phyloP scores from a whole-genome alignment of 371 early-diverging fungal genomes.

The Lichtheimia ornata region DNA sequence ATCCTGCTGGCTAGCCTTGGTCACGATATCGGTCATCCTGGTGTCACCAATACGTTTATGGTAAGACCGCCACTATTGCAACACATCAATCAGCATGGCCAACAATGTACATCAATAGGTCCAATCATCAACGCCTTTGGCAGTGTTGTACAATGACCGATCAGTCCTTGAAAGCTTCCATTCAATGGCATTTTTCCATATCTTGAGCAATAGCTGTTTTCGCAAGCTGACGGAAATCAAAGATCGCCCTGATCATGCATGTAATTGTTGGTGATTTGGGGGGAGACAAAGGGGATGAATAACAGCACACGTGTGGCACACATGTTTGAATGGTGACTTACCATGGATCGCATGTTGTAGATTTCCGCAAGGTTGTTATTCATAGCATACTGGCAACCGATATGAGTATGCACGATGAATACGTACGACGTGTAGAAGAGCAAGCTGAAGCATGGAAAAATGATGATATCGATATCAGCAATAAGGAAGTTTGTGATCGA shows the following conservation, averaged over 20 bases:
- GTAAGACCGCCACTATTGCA: slow-evolving; percentile 22
- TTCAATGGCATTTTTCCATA: slow-evolving; percentile 80
- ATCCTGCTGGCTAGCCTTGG: slow-evolving; percentile 78
- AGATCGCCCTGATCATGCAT: slow-evolving; percentile 26
- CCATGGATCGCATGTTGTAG: slow-evolving; percentile 19
- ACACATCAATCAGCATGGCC: background rate
- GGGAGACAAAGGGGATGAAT: background rate
- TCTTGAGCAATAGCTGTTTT: slow-evolving; percentile 69
- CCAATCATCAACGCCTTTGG: slow-evolving; percentile 77
- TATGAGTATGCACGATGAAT: slow-evolving; percentile 83
- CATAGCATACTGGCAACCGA: slow-evolving; percentile 83
- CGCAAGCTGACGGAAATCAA: slow-evolving; percentile 48
- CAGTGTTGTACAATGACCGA: slow-evolving; percentile 90
- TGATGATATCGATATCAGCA: slow-evolving; percentile 22
- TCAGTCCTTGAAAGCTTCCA: slow-evolving; percentile 95
- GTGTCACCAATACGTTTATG: slow-evolving; percentile 83
- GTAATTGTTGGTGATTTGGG: slow-evolving; percentile 19
- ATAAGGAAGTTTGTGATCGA: slow-evolving; percentile 21
- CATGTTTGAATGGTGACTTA: too few species aligned
- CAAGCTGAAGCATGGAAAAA: slow-evolving; percentile 50
- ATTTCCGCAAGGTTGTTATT: slow-evolving; percentile 71
- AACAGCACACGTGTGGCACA: background rate
- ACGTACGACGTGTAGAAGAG: slow-evolving; percentile 67
- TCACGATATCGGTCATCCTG: slow-evolving; percentile 89
- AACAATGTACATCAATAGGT: slow-evolving; percentile 39